These are phyloP conservation scores for Cladorrhinum samala DNA, from an alignment of 495 filamentous ascomycete genomes.

Conservation along the genomic window DNA sequence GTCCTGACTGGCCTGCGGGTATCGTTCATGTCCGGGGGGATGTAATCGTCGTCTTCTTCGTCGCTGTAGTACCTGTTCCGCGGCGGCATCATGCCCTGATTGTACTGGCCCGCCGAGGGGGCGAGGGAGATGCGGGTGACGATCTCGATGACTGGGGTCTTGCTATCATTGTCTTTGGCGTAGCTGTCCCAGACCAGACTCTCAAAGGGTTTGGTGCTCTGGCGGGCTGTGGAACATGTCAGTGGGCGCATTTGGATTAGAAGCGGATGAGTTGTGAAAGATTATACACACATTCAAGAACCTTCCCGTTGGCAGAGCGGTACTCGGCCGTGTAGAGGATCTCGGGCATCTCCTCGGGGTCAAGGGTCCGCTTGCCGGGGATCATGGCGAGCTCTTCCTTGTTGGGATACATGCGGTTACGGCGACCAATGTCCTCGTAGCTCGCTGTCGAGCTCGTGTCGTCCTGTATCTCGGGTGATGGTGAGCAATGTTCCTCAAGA, in stretches of 20 bases:
- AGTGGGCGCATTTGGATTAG: background rate
- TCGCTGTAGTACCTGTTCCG: background rate
- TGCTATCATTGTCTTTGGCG: background rate
- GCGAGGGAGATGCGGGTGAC: slow-evolving; percentile 22
- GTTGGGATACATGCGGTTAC: too few species aligned
- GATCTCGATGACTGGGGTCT: slow-evolving; percentile 33
- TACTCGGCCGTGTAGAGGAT: slow-evolving; percentile 27
- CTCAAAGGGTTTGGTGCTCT: slow-evolving; percentile 24
- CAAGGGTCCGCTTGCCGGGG: background rate
- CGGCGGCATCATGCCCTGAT: background rate
- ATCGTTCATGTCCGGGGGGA: slow-evolving; percentile 13
- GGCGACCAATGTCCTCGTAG: background rate
- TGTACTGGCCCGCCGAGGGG: background rate
- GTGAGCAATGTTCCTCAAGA: too few species aligned
- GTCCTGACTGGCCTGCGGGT: slow-evolving; percentile 12
- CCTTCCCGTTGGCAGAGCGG: slow-evolving; percentile 14
- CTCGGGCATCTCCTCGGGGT: slow-evolving; percentile 28
- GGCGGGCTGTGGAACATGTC: slow-evolving; percentile 15
- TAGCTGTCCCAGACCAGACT: background rate
- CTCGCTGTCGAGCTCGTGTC: background rate
- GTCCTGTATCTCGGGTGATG: too few species aligned
- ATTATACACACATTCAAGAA: slow-evolving; percentile 21
- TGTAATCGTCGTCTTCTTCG: slow-evolving; percentile 5
- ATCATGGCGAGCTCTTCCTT: background rate
- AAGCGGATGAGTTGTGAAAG: background rate